Base-by-base conservation (phyloP, 768 basidiomycete species). In the Leccinum truebloodii region DNA sequence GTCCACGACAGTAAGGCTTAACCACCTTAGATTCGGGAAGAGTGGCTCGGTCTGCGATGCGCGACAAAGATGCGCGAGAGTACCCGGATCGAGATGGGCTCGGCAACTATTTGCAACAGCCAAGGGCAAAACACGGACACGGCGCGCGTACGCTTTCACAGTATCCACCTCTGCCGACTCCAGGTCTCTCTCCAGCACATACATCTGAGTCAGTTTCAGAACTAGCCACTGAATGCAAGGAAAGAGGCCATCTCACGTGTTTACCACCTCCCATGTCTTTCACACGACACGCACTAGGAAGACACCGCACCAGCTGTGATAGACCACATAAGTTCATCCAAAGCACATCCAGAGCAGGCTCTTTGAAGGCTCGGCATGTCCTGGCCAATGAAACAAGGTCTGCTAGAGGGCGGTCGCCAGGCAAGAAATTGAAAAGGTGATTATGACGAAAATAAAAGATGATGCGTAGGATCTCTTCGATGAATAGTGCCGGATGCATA, bases 291-390 rank as follows among this genome's bases (percentile, higher is more conserved):
- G 30, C 32, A 7, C 14, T 16, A 26, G 39, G 50, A 52, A 60
- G 41, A 52, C 50, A 59, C 10, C 53, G 49, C 6, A 37, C 9
- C 2, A 55, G 49, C 4, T 28, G 35, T 12, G 54, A 37, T 16
- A 16, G 7, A 57, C 52, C 30, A 2, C 3, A 20, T 26, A 56
- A 16, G 22, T 56, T 24, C 10, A 22, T 24, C 55, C 50, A 57
- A 1, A 56, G 55, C 4, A 52, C 6, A 30, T 60, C 50, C 39
- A 35, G 13, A 7, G 32, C 59, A 9, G 37, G 50, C 8, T 44
- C 59, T 34, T 56, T 60, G 50, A 57, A 60, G 9, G 20, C n/a
- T 4, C 6, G 30, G 18, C 55, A 60, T n/a, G 55, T 57, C 3
- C 9, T 16, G 5, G 59, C 51, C 22, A 60, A 46, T 12, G 55